Percentiles rank a stretch among this genome's conserved stretches.
phyloP scores from a whole-genome alignment of 257 asterid genomes.

The Plantago ovata region DNA sequence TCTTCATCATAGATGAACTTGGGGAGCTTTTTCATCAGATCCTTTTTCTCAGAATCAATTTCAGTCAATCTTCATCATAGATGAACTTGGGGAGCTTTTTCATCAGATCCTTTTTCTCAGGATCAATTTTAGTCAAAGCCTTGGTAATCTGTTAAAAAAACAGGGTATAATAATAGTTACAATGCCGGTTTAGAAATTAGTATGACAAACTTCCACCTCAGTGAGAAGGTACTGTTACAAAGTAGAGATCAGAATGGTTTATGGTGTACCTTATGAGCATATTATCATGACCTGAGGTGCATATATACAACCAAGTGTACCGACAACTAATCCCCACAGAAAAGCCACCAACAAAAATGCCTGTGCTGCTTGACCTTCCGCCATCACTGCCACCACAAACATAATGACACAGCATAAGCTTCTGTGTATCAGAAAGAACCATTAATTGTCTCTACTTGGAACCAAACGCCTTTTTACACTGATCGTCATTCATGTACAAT shows the following conservation, averaged over 20 bases:
- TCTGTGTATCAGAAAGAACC: slow-evolving; percentile 2
- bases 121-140: slow-evolving; percentile 37
- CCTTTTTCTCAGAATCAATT: slow-evolving; percentile 53
- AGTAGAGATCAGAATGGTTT: not conserved
- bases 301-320: slow-evolving; percentile 69
- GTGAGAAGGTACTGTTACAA: not conserved
- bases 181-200: slow-evolving; percentile 1
- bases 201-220: not conserved
- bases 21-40: slow-evolving; percentile 79
- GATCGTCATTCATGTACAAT: not conserved
- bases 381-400: slow-evolving; percentile 45
- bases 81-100: slow-evolving; percentile 82
- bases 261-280: slow-evolving; percentile 3
- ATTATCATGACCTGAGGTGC: slow-evolving; percentile 68
- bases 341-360: slow-evolving; percentile 73
- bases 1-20: slow-evolving; percentile 85
- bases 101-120: slow-evolving; percentile 79
- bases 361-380: slow-evolving; percentile 43
- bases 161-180: slow-evolving; percentile 6
- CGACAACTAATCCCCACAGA: slow-evolving; percentile 72
- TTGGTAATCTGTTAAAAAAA: slow-evolving; percentile 53
- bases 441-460: slow-evolving; percentile 5
- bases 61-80: slow-evolving; percentile 55
- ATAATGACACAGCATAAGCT: slow-evolving; percentile 12
- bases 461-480: not conserved